Evolutionary conservation across 352 stramenopile genomes (phyloP).

Genomic region (Phytophthora capsici): DNA sequence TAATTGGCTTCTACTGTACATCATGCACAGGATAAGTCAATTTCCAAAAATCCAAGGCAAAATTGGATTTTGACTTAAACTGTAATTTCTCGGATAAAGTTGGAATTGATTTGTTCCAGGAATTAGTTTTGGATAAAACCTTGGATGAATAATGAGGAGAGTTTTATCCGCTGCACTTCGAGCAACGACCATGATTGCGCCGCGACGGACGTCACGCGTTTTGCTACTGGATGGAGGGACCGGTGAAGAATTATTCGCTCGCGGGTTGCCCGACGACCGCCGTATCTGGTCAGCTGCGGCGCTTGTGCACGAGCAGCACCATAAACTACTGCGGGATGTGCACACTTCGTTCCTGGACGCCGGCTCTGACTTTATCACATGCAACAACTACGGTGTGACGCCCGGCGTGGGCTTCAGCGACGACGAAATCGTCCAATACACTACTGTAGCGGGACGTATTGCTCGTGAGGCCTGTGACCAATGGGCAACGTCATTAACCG

Average conservation of each 20-base stretch:
- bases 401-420: conserved; percentile 85
- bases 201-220: conserved; percentile 12
- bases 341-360: conserved; percentile 85
- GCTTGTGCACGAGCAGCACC: conserved; percentile 74
- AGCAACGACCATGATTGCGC: too few relatives aligned
- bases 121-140: too few relatives aligned
- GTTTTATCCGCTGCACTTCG: too few relatives aligned
- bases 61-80: too few relatives aligned
- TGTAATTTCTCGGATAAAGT: too few relatives aligned
- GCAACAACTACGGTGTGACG: conserved; percentile 92
- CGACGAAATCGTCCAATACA: conserved; percentile 65
- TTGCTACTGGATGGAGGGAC: conserved; percentile 89
- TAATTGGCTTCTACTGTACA: too few relatives aligned
- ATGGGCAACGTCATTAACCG: conserved; percentile 14
- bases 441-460: conserved; percentile 58
- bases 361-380: conserved; percentile 85
- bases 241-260: conserved; percentile 90
- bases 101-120: too few relatives aligned
- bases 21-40: too few relatives aligned
- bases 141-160: too few relatives aligned
- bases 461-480: conserved; percentile 52
- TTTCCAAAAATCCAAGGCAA: too few relatives aligned
- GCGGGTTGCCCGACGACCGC: conserved; percentile 85
- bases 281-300: conserved; percentile 90
- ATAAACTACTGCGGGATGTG: conserved; percentile 75